These are phyloP conservation scores for Carallia pectinifolia DNA, from an alignment of 345 rosid genomes.

Conservation along the genomic window DNA sequence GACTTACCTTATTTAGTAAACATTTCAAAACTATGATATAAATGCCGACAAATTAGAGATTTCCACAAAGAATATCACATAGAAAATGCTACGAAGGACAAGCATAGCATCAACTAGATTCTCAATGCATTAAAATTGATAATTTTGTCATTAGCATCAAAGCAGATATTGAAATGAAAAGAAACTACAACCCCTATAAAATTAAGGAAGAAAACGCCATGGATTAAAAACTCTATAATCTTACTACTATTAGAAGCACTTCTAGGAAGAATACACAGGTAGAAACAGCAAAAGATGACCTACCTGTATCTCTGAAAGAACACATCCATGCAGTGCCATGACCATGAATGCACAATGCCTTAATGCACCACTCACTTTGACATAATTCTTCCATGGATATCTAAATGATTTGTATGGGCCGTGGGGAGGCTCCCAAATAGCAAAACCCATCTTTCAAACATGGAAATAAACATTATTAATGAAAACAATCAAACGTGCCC, in stretches of 20 bases:
- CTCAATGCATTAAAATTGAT: no score
- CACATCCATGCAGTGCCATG: slow-evolving; percentile 94
- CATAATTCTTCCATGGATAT: slow-evolving; percentile 93
- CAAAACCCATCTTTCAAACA: slow-evolving; percentile 66
- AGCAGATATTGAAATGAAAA: no score
- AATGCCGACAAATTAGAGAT: no score
- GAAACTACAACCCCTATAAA: no score
- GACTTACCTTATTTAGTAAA: no score
- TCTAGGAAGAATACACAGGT: no score
- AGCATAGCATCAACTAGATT: no score
- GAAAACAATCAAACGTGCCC: slow-evolving; percentile 8
- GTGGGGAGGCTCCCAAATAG: slow-evolving; percentile 98
- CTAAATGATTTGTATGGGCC: slow-evolving; percentile 72
- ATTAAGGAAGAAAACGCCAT: no score
- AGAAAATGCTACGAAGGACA: no score
- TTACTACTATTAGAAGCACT: not conserved
- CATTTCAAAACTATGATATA: no score
- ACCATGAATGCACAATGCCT: slow-evolving; percentile 96
- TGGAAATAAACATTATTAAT: slow-evolving; percentile 12
- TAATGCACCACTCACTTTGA: slow-evolving; percentile 81
- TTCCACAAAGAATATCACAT: no score
- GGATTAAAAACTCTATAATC: not conserved
- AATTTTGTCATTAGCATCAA: no score
- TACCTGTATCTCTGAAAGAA: slow-evolving; percentile 96
- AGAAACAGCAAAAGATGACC: not conserved